Evolutionary conservation across 768 basidiomycete species (phyloP), one percentile per base, ranked within the genome.

Genomic region (Suillus bovinus): DNA sequence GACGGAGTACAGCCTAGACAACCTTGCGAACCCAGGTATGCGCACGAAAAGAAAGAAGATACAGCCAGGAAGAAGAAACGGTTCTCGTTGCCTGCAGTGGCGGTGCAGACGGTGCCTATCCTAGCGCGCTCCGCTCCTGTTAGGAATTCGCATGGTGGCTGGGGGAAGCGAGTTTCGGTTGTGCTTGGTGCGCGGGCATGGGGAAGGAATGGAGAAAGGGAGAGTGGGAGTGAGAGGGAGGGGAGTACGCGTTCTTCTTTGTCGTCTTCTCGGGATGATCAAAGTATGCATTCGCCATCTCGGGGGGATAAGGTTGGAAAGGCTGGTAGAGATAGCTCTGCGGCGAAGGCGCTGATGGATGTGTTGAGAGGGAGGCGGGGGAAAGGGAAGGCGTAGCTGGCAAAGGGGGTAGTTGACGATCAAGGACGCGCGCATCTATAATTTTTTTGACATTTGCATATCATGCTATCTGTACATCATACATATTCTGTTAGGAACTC

Each of bases 51-150:
- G 62, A 79, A 71, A 67, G 89, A 90, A 70, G 82, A 89, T 64
- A 89, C 88, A 0, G 82, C 81, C 49, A 76, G 87, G 66, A 73
- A 85, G 68, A 79, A 78, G 68, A 89, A 90, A 70, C 82, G 89
- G 42, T 91, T 91, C 68, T 92, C 91, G 55, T 63, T 89, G 56
- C 89, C 91, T 52, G 89, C 89, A n/a, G 79, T 93, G 41, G 90
- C 88, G 41, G 66, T 93, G 71, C 90, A 92, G 66, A 86, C 86
- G 34, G 85, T 86, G 34, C 85, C 83, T 20, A 90, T 93, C 16
- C 88, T 86, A 33, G 84, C 88, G 24, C 81, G 84, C 22, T 82
- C 84, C 4, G 66, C 69, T 42, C 75, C 49, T 65, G 71, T 5
- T 64, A 67, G 52, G 66, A 70, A 53, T 61, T 64, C 10, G 29